Evolutionary conservation across 805 yeast species (phyloP).

Genomic region (Metschnikowia noctiluminum): DNA sequence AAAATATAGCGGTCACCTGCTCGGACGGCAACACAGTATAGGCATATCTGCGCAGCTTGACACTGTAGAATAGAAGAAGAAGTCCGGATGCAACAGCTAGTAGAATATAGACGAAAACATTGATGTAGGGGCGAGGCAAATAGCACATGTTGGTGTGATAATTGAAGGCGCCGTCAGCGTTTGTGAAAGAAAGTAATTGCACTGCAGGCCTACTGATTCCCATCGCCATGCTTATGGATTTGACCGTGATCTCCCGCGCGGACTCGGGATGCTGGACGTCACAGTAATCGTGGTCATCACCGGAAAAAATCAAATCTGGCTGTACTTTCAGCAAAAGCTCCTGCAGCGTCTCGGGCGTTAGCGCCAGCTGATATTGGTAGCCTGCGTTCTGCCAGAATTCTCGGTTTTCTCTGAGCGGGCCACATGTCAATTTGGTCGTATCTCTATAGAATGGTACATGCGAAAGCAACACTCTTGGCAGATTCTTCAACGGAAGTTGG

Average conservation of each 20-base stretch:
- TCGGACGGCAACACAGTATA: constrained; percentile 29
- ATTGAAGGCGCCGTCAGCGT: constrained; percentile 9
- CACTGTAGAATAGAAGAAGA: constrained; percentile 27
- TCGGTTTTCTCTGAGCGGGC: constrained; percentile 21
- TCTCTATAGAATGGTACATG: constrained; percentile 26
- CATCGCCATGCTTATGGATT: constrained; percentile 41
- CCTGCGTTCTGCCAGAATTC: constrained; percentile 18
- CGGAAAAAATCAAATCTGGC: constrained; percentile 24
- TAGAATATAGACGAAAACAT: constrained; percentile 35
- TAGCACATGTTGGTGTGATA: constrained; percentile 44
- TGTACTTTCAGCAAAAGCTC: constrained; percentile 16
- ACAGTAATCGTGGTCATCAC: constrained; percentile 28
- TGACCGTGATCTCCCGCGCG: constrained; percentile 36
- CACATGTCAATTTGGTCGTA: constrained; percentile 17
- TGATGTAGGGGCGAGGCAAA: constrained; percentile 45
- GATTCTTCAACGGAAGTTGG: constrained; percentile 3
- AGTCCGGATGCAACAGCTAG: constrained; percentile 33
- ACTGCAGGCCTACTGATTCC: constrained; percentile 41
- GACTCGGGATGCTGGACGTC: constrained; percentile 16
- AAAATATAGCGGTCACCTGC: constrained; percentile 9
- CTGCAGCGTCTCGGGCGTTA: constrained; percentile 17
- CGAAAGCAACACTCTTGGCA: constrained; percentile 22
- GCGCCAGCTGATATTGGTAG: constrained; percentile 26
- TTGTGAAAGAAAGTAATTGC: constrained; percentile 31
- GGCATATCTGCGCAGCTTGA: constrained; percentile 26